phyloP scores from a whole-genome alignment of 257 asterid genomes.

The Galeopsis tetrahit region DNA sequence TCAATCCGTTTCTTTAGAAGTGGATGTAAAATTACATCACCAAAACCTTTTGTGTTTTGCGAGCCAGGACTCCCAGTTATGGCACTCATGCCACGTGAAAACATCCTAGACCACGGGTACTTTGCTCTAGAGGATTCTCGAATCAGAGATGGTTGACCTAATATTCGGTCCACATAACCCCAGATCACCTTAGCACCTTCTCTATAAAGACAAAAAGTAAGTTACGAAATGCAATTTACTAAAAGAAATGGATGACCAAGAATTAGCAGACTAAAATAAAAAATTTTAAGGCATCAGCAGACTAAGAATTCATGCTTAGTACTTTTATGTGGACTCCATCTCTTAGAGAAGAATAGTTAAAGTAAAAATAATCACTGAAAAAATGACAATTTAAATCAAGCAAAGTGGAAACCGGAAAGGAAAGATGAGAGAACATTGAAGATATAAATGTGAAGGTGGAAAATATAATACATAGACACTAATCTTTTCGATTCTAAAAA shows the following conservation, averaged over 20 bases:
- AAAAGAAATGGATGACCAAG: background rate
- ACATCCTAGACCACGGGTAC: slow-evolving; percentile 93
- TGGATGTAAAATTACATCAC: slow-evolving; percentile 87
- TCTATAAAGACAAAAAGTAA: slow-evolving; percentile 51
- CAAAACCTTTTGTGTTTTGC: slow-evolving; percentile 63
- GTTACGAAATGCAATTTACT: slow-evolving; percentile 11
- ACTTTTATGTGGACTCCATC: background rate
- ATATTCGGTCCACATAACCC: slow-evolving; percentile 93
- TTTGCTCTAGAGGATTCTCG: slow-evolving; percentile 96
- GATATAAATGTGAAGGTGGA: background rate
- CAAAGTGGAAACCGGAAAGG: background rate
- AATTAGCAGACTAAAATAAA: background rate
- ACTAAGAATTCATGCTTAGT: slow-evolving; percentile 5
- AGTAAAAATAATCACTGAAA: background rate
- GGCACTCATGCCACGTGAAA: slow-evolving; percentile 56
- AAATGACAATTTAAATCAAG: background rate
- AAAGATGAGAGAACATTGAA: background rate
- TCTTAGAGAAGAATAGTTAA: background rate
- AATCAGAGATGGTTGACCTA: slow-evolving; percentile 95
- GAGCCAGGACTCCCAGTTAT: slow-evolving; percentile 50
- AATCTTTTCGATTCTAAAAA: background rate
- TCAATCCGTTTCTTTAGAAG: slow-evolving; percentile 79
- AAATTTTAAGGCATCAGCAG: background rate
- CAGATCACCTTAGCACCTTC: slow-evolving; percentile 96
- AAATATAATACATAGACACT: background rate